phyloP scores from a whole-genome alignment of 2,329 filamentous ascomycete genomes.

The Nothophaeocryptopus gaeumannii region DNA sequence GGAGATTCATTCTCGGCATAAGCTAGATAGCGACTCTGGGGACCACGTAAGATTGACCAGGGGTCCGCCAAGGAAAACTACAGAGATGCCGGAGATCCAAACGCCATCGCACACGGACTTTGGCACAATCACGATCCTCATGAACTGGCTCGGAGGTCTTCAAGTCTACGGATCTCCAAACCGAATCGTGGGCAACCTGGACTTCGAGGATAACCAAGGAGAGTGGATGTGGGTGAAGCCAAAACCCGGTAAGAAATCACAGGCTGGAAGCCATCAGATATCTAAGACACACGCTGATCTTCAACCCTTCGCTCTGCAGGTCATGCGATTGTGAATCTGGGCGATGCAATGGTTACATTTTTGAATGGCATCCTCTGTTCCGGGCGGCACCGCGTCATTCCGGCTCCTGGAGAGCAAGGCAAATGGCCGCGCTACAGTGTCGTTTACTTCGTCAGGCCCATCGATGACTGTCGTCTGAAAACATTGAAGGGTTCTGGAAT shows the following conservation, averaged over 20 bases:
- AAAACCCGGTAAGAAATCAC: slow-evolving; percentile 38
- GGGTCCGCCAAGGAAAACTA: slow-evolving; percentile 45
- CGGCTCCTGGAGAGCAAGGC: slow-evolving; percentile 50
- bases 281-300: too few species aligned
- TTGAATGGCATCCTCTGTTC: slow-evolving; percentile 43
- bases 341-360: slow-evolving; percentile 49
- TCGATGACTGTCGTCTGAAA: slow-evolving; percentile 46
- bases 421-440: slow-evolving; percentile 50
- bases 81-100: slow-evolving; percentile 36
- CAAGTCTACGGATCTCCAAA: slow-evolving; percentile 43
- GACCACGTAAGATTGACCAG: slow-evolving; percentile 54
- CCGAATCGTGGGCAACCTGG: slow-evolving; percentile 19
- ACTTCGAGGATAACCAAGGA: slow-evolving; percentile 23
- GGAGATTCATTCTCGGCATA: slow-evolving; percentile 47
- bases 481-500: slow-evolving; percentile 35
- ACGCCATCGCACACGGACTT: slow-evolving; percentile 54
- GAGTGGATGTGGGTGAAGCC: slow-evolving; percentile 56
- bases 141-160: slow-evolving; percentile 56
- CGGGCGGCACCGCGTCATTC: slow-evolving; percentile 51
- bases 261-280: too few species aligned
- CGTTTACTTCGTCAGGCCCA: slow-evolving; percentile 56
- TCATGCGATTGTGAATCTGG: slow-evolving; percentile 48
- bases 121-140: slow-evolving; percentile 55
- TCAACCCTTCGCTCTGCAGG: too few species aligned
- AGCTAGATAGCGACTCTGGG: slow-evolving; percentile 42